Conservation (phyloP, 2,329 filamentous ascomycete genomes). For the Ploettnerulaceae sp. region DNA sequence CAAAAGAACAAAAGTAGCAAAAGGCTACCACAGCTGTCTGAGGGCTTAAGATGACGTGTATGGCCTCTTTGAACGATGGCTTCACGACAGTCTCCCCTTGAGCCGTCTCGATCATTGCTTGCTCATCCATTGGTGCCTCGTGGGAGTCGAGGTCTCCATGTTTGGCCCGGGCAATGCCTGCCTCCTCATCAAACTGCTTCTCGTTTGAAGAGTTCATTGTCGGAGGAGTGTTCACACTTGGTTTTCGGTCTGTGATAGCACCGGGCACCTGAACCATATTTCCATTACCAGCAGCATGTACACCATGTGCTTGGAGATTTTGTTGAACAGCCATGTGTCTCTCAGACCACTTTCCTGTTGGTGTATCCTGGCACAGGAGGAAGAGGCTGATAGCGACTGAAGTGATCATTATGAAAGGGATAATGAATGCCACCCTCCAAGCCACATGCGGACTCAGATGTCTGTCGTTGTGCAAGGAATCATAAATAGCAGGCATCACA, state of each 20-base stretch:
- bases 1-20: slow-evolving; percentile 61
- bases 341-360: slow-evolving; percentile 75
- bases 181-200: slow-evolving; percentile 41
- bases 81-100: slow-evolving; percentile 49
- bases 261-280: slow-evolving; percentile 31
- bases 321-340: slow-evolving; percentile 45
- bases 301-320: slow-evolving; percentile 41
- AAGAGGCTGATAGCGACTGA: slow-evolving; percentile 63
- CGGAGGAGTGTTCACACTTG: slow-evolving; percentile 3
- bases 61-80: slow-evolving; percentile 48
- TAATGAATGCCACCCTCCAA: slow-evolving; percentile 81
- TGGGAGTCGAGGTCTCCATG: slow-evolving; percentile 31
- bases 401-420: slow-evolving; percentile 74
- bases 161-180: slow-evolving; percentile 43
- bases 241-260: slow-evolving; percentile 21
- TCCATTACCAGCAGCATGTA: slow-evolving; percentile 35
- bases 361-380: slow-evolving; percentile 73
- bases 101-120: slow-evolving; percentile 49
- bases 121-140: slow-evolving; percentile 44
- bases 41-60: slow-evolving; percentile 44
- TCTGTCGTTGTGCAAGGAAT: slow-evolving; percentile 59
- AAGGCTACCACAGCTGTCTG: slow-evolving; percentile 52
- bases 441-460: slow-evolving; percentile 62
- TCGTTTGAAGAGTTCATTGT: slow-evolving; percentile 31
- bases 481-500: slow-evolving; percentile 85